Percentiles rank a stretch among this genome's conserved stretches.
Conservation (phyloP, 2,329 filamentous ascomycete species). For the Fusarium sp. region DNA sequence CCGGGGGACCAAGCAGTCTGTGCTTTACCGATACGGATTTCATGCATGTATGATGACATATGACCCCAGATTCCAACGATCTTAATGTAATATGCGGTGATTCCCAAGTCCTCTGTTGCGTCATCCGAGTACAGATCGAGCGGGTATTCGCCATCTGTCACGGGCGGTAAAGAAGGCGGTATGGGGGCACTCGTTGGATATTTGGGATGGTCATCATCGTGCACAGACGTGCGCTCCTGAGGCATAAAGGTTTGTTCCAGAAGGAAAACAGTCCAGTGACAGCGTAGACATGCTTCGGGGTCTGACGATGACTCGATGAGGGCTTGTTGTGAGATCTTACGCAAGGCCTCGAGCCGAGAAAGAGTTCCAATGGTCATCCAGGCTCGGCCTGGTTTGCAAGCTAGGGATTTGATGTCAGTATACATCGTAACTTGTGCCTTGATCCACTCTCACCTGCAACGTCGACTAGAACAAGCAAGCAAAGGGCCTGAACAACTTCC, state of each 20-base stretch:
- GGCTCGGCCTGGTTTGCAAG: conserved; percentile 7
- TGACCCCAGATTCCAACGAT: conserved; percentile 5
- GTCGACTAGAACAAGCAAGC: conserved; percentile 1
- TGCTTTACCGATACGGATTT: neutral
- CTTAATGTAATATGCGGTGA: conserved; percentile 11
- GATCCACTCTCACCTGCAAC: neutral
- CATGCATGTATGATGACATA: conserved; percentile 9
- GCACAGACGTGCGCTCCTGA: neutral
- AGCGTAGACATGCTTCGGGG: neutral
- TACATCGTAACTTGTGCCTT: too few relatives aligned
- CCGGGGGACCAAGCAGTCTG: conserved; percentile 4
- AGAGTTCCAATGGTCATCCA: conserved; percentile 23
- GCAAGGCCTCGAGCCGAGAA: conserved; percentile 1
- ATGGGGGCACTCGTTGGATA: conserved; percentile 2
- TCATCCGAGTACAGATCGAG: conserved; percentile 14
- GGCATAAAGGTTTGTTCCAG: conserved; percentile 18
- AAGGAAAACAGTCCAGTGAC: conserved; percentile 6
- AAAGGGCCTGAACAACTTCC: conserved; percentile 1
- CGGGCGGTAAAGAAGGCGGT: neutral
- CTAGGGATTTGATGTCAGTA: neutral
- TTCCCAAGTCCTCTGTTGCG: neutral
- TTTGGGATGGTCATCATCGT: neutral
- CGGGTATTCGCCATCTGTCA: neutral
- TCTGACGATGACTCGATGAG: neutral
- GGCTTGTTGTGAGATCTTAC: neutral